Evolutionary conservation across 1,139 yeast genomes (phyloP), one percentile per base, ranked within the genome.

Genomic region (Suhomyces anneliseae): DNA sequence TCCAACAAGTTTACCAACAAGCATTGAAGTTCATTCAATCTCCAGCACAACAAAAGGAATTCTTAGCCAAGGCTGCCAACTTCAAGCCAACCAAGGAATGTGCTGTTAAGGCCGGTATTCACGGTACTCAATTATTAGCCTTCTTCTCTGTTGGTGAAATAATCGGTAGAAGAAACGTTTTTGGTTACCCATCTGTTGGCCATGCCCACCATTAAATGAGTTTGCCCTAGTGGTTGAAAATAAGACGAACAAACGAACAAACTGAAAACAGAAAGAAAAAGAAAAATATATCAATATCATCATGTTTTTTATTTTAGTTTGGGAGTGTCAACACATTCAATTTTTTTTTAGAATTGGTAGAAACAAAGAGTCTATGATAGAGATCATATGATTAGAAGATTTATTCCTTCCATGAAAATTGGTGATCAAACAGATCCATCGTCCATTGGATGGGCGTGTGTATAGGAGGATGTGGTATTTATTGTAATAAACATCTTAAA

Each of bases 81-180:
- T 76, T 81, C 69, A 67, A 72, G 60, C 74, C 87, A 57, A 59
- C 69, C 60, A 83, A 80, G 70, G 83, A 81, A 56, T 78, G 77
- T 61, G 78, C 77, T 55, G 72, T 82, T 61, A 84, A 82, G 73
- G 89, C 80, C 65, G 86, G 87, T 59, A 85, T 92, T 46, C 84
- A 83, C 69, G 84, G 85, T 58, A 75, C 90, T 58, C 99, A 93
- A 72, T 74, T 93, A 53, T 77, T 89, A 57, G 99, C 97, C 54
- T 81, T 90, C 70, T 93, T 90, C 73, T 85, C 97, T 31, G 78
- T 93, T 44, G 99, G 99, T 66, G 99, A 93, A 79, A 84, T 92
- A 59, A 81, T 93, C 64, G 99, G 99, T 64, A 90, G 99, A 81
- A 88, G 99, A 80, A 78, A 86, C 65, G 61, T 90, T 53, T 85